Conservation (phyloP, 768 basidiomycete genomes). For the Imleria badia region DNA sequence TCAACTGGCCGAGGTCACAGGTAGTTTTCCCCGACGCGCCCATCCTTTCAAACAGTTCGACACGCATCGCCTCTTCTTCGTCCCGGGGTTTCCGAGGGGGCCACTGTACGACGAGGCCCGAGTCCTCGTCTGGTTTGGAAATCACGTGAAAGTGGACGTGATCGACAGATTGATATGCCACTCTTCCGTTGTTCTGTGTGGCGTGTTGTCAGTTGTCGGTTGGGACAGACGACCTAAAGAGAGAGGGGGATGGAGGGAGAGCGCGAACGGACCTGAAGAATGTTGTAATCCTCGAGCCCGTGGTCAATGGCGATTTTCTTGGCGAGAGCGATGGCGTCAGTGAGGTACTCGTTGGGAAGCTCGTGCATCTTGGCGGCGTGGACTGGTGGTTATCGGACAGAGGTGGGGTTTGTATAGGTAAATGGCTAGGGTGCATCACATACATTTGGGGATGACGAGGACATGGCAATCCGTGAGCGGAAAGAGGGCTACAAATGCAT, state of each 20-base stretch:
- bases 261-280: slow-evolving; percentile 53
- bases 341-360: slow-evolving; percentile 79
- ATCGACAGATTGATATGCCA: slow-evolving; percentile 67
- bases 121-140: slow-evolving; percentile 69
- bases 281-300: slow-evolving; percentile 76
- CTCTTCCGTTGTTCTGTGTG: slow-evolving; percentile 64
- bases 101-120: slow-evolving; percentile 83
- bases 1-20: neutral
- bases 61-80: slow-evolving; percentile 11
- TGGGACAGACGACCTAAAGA: neutral
- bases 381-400: slow-evolving; percentile 52
- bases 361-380: slow-evolving; percentile 87
- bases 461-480: slow-evolving; percentile 86
- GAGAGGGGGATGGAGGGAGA: no score
- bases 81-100: slow-evolving; percentile 7
- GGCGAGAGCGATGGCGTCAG: slow-evolving; percentile 72
- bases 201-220: neutral
- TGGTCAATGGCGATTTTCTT: slow-evolving; percentile 82
- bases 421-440: neutral
- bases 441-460: slow-evolving; percentile 91
- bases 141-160: slow-evolving; percentile 95
- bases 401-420: neutral
- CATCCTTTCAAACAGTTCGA: neutral
- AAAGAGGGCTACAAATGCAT: slow-evolving; percentile 88
- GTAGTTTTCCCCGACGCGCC: neutral